Evolutionary conservation across 768 basidiomycete genomes (phyloP).

Genomic region (Tylopilus cervinicoccineus): DNA sequence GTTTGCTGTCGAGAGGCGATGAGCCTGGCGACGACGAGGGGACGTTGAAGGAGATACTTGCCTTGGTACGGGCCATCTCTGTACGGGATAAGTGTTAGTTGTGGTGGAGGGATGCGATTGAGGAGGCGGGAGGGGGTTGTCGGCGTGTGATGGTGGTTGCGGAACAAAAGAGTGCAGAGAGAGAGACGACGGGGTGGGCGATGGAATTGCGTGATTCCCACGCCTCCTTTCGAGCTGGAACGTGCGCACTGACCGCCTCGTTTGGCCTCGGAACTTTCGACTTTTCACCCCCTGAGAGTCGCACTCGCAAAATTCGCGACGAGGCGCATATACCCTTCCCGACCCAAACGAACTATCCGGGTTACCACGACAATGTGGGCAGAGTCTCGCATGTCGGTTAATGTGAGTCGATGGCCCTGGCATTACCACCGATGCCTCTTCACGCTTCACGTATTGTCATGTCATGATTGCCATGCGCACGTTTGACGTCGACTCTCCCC

Average conservation of each 20-base stretch:
- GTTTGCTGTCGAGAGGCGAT: slow-evolving; percentile 66
- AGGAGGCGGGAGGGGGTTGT: slow-evolving; percentile 2
- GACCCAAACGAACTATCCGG: too few relatives aligned
- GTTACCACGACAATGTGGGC: too few relatives aligned
- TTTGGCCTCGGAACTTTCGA: slow-evolving; percentile 18
- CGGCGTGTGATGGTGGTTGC: slow-evolving; percentile 28
- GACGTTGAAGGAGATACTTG: slow-evolving; percentile 23
- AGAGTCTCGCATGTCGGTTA: too few relatives aligned
- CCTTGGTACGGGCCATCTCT: slow-evolving; percentile 88
- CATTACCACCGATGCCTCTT: too few relatives aligned
- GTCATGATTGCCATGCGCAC: background rate
- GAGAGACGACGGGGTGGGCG: slow-evolving; percentile 15
- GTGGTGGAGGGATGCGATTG: slow-evolving; percentile 6
- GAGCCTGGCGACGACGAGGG: background rate
- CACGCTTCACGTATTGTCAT: too few relatives aligned
- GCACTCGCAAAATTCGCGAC: background rate
- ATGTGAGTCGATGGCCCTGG: too few relatives aligned
- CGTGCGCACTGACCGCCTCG: slow-evolving; percentile 30
- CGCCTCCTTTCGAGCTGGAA: slow-evolving; percentile 22
- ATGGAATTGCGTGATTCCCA: slow-evolving; percentile 25
- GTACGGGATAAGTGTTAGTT: slow-evolving; percentile 3
- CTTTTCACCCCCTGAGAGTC: background rate
- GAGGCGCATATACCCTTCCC: too few relatives aligned
- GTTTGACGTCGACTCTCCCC: background rate
- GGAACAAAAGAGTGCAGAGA: slow-evolving; percentile 18